Conservation (phyloP, 2,329 filamentous ascomycete species). For the Microdochium trichocladiopsis region DNA sequence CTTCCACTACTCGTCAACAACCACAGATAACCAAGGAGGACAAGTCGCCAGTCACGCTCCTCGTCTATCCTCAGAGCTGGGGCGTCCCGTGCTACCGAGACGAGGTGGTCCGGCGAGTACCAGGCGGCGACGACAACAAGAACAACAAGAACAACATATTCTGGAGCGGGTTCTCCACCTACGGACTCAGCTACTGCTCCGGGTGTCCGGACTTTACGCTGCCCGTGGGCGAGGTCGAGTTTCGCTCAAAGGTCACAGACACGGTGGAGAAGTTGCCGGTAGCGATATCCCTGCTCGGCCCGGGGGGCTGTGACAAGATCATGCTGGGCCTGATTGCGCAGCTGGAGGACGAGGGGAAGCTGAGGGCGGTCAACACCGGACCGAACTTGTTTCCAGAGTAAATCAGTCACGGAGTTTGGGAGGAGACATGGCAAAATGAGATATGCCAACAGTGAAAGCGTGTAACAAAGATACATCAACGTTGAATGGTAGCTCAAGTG, state of each 20-base stretch:
- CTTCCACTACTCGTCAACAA: too few species aligned
- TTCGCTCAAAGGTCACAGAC: conserved; percentile 6
- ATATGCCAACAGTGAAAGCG: too few species aligned
- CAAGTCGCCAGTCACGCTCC: background rate
- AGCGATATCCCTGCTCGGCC: conserved; percentile 7
- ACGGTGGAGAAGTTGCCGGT: conserved; percentile 7
- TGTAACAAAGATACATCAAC: too few species aligned
- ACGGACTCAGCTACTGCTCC: conserved; percentile 10
- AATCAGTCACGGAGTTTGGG: too few species aligned
- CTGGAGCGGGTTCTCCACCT: conserved; percentile 9
- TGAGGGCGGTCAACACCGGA: conserved; percentile 4
- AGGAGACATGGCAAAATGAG: too few species aligned
- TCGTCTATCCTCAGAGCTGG: conserved; percentile 10
- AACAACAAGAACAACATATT: conserved; percentile 7
- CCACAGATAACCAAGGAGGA: too few species aligned
- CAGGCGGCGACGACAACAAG: too few species aligned
- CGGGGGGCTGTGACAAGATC: conserved; percentile 3
- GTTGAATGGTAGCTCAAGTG: too few species aligned
- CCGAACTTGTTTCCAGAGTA: background rate
- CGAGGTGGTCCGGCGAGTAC: conserved; percentile 2
- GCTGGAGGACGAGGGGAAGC: conserved; percentile 2
- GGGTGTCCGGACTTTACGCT: conserved; percentile 11
- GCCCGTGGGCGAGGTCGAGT: conserved; percentile 8
- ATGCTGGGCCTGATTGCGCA: conserved; percentile 6
- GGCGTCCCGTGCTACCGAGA: conserved; percentile 9